Percentiles rank a stretch among this genome's conserved stretches.
Conservation (phyloP, 2,329 filamentous ascomycete genomes). For the Neonectria sp. region DNA sequence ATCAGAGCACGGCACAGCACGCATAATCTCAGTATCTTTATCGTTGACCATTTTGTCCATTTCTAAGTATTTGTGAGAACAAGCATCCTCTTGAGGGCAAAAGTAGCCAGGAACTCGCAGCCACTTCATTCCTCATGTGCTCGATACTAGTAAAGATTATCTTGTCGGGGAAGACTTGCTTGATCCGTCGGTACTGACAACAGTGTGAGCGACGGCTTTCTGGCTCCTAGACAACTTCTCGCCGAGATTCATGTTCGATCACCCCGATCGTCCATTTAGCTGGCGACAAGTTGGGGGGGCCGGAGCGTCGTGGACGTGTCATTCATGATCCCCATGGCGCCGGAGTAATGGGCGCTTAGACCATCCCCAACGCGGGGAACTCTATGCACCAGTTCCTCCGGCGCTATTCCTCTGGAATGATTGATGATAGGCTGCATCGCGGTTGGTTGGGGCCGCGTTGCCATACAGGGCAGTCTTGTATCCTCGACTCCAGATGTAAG, state of each 20-base stretch:
- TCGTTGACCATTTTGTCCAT: background rate
- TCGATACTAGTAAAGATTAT: background rate
- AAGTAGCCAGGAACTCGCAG: background rate
- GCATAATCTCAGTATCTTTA: background rate
- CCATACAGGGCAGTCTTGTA: background rate
- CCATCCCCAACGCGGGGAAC: background rate
- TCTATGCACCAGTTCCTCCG: background rate
- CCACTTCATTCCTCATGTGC: constrained; percentile 1
- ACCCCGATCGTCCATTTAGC: constrained; percentile 1
- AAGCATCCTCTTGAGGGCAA: background rate
- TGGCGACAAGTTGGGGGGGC: background rate
- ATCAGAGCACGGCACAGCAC: background rate
- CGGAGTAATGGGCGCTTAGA: background rate
- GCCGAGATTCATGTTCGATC: background rate
- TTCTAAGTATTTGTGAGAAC: background rate
- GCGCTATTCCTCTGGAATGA: background rate
- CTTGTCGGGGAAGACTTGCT: background rate
- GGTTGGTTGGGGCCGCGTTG: background rate
- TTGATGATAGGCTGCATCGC: background rate
- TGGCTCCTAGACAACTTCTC: background rate
- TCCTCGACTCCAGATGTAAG: background rate
- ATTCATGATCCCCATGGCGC: background rate
- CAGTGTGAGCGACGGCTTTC: background rate
- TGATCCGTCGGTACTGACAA: background rate
- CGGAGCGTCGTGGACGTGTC: background rate